Conservation (phyloP, 2,329 filamentous ascomycete genomes). For the Epicoccum sorghinum region DNA sequence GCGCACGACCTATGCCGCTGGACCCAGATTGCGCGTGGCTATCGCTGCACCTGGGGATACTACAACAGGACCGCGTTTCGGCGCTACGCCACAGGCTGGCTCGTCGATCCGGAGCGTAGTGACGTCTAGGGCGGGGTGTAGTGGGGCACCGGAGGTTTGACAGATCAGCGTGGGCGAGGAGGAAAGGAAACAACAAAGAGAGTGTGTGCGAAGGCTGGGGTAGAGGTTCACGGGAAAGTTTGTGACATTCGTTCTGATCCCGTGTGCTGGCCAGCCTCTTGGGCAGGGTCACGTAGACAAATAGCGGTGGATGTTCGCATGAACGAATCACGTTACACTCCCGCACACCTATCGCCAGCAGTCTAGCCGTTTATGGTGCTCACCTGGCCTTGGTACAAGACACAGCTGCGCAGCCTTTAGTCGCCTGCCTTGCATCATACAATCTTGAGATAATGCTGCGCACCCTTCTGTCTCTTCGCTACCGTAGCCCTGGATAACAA, state of each 20-base stretch:
- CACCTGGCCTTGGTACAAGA: conserved; percentile 17
- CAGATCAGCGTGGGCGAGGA: conserved; percentile 7
- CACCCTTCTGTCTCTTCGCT: conserved; percentile 1
- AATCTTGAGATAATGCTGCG: conserved; percentile 2
- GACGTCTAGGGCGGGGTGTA: conserved; percentile 27
- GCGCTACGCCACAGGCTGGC: conserved; percentile 26
- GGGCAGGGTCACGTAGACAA: conserved; percentile 34
- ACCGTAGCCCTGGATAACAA: background rate
- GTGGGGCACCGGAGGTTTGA: conserved; percentile 13
- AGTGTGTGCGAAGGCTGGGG: conserved; percentile 3
- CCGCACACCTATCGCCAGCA: conserved; percentile 26
- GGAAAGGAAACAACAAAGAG: conserved; percentile 12
- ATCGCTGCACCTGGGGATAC: conserved; percentile 24
- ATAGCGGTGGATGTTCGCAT: conserved; percentile 30
- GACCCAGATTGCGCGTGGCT: conserved; percentile 14
- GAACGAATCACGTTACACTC: conserved; percentile 35
- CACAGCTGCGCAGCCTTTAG: conserved; percentile 10
- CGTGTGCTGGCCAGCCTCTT: conserved; percentile 33
- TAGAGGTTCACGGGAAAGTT: conserved; percentile 19
- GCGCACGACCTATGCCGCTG: conserved; percentile 1
- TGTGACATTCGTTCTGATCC: conserved; percentile 28
- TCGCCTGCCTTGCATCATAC: conserved; percentile 11
- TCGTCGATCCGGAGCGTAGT: conserved; percentile 26
- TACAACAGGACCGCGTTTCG: conserved; percentile 19
- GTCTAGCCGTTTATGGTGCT: conserved; percentile 25